phyloP scores from a whole-genome alignment of 1,284 basidiomycete genomes.

The Farysia itapuensis region DNA sequence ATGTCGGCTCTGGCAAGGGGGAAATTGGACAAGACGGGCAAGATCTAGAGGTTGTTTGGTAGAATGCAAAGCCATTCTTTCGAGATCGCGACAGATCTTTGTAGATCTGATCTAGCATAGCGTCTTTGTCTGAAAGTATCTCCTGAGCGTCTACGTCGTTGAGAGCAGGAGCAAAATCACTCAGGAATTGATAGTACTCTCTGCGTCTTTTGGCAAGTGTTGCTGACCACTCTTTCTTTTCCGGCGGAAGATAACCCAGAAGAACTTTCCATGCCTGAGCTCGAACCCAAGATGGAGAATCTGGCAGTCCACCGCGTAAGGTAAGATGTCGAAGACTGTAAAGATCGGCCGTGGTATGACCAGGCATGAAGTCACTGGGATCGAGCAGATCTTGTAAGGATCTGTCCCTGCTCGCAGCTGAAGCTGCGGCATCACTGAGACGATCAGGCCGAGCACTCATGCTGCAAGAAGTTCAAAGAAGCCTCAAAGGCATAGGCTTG shows the following conservation, averaged over 20 bases:
- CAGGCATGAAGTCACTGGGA: constrained; percentile 44
- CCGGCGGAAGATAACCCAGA: constrained; percentile 48
- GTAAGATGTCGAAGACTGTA: constrained; percentile 50
- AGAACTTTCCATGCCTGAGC: constrained; percentile 56
- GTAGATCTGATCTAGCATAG: constrained; percentile 53
- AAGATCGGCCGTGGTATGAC: constrained; percentile 43
- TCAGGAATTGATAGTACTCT: constrained; percentile 53
- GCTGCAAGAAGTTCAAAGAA: constrained; percentile 1
- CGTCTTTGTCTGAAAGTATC: constrained; percentile 27
- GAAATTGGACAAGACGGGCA: constrained; percentile 33
- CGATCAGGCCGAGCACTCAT: constrained; percentile 25
- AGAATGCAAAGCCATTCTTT: constrained; percentile 53
- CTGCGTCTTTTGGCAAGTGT: constrained; percentile 35
- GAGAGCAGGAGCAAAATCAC: constrained; percentile 32
- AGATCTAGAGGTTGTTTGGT: constrained; percentile 26
- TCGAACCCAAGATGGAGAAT: constrained; percentile 47
- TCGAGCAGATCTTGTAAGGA: constrained; percentile 44
- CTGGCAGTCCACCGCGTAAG: constrained; percentile 35
- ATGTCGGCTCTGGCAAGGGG: constrained; percentile 2
- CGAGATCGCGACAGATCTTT: constrained; percentile 47
- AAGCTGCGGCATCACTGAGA: constrained; percentile 4
- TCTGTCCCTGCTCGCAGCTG: constrained; percentile 10
- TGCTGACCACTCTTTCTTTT: constrained; percentile 48
- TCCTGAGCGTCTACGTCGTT: neutral
- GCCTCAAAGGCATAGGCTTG: neutral